Evolutionary conservation across 2,329 filamentous ascomycete species (phyloP).

Genomic region (Rhynchosporium secalis): DNA sequence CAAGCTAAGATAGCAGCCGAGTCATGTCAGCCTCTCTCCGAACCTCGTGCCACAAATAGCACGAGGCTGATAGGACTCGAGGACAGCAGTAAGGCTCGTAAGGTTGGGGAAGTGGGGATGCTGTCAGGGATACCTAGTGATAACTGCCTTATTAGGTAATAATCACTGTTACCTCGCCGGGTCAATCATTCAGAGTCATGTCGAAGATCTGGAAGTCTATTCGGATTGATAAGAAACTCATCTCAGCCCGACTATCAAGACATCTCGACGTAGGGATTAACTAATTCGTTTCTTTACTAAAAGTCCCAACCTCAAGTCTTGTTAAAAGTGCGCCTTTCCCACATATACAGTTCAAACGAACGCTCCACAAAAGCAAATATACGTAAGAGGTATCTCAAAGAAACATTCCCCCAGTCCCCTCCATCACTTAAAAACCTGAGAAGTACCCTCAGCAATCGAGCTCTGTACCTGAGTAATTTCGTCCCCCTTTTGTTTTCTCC

Average conservation of each 20-base stretch:
- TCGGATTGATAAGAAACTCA: not conserved
- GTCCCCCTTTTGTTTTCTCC: conserved; percentile 22
- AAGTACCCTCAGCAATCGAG: conserved; percentile 20
- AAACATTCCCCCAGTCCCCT: not conserved
- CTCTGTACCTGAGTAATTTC: conserved; percentile 18
- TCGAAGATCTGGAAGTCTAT: not conserved
- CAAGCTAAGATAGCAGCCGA: not conserved
- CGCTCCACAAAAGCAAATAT: conserved; percentile 1
- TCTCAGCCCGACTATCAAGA: not conserved
- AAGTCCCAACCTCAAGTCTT: not conserved
- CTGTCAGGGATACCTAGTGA: not conserved
- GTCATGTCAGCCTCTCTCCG: conserved; percentile 10
- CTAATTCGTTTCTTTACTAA: not conserved
- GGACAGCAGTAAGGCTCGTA: not conserved
- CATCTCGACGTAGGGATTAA: not conserved
- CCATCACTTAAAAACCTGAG: conserved; percentile 23
- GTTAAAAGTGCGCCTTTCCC: conserved; percentile 2
- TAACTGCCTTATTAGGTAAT: not conserved
- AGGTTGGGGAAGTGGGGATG: conserved; percentile 2
- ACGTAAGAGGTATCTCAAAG: conserved; percentile 7
- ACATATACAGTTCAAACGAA: conserved; percentile 13
- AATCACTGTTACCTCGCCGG: not conserved
- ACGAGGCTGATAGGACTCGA: not conserved
- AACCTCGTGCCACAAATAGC: conserved; percentile 10
- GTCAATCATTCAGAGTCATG: not conserved